These are phyloP conservation scores for Stevia rebaudiana DNA, from an alignment of 140 eudicot species.

Conservation along the genomic window DNA sequence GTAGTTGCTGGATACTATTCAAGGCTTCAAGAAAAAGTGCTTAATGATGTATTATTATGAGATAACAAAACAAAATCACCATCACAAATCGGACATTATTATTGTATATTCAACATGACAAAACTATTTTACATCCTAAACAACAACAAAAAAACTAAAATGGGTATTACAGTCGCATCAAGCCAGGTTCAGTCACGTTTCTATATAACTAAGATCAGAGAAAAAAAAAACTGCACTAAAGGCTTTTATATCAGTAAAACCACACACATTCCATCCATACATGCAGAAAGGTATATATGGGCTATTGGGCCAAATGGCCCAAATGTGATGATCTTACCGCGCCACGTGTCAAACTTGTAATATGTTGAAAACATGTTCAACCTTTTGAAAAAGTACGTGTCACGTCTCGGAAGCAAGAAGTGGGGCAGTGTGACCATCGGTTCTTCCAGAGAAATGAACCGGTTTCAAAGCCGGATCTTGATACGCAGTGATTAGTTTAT, in stretches of 20 bases:
- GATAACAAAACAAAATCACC: constrained; percentile 6
- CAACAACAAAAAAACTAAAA: constrained; percentile 15
- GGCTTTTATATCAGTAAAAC: constrained; percentile 4
- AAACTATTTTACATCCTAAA: constrained; percentile 20
- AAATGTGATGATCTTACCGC: background rate
- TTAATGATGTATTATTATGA: constrained; percentile 14
- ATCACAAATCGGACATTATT: constrained; percentile 10
- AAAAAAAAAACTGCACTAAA: background rate
- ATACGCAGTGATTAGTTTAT: constrained; percentile 61
- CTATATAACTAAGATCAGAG: constrained; percentile 7
- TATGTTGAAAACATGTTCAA: constrained; percentile 1
- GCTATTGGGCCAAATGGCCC: constrained; percentile 3
- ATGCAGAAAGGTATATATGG: constrained; percentile 15
- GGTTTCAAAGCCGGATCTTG: constrained; percentile 78
- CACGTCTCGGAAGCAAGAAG: constrained; percentile 48
- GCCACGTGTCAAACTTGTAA: constrained; percentile 11
- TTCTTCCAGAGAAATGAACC: constrained; percentile 30
- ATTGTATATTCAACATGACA: constrained; percentile 17
- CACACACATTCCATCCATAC: constrained; percentile 17
- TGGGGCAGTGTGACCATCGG: constrained; percentile 46
- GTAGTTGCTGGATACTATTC: background rate
- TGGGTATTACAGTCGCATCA: background rate
- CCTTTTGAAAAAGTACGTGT: constrained; percentile 12
- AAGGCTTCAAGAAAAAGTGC: constrained; percentile 11
- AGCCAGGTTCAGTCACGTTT: constrained; percentile 1